Percentiles rank a stretch among this genome's conserved stretches.
Evolutionary conservation across 2,329 filamentous ascomycete species (phyloP).

Genomic region (Hymenotorrendiella dingleyae): DNA sequence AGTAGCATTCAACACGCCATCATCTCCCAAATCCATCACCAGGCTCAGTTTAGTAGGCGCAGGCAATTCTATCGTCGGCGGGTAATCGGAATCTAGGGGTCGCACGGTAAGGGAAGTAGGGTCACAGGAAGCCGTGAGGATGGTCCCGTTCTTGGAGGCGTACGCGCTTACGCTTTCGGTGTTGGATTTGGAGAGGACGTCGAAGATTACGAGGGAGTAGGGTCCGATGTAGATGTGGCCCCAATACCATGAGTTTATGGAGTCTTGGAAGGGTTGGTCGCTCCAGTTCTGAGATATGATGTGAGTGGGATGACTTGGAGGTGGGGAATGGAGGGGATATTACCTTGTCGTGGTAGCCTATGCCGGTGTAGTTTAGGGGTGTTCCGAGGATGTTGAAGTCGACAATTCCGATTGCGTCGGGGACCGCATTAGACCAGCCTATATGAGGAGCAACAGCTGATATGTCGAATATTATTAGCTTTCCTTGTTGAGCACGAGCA

Average conservation of each 20-base stretch:
- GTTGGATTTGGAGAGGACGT: constrained; percentile 26
- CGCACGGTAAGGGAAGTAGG: constrained; percentile 13
- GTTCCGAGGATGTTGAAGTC: constrained; percentile 24
- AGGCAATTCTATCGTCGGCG: not conserved
- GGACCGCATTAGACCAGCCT: constrained; percentile 35
- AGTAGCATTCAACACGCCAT: not conserved
- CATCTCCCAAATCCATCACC: constrained; percentile 5
- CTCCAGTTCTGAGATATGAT: constrained; percentile 36
- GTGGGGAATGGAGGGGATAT: not conserved
- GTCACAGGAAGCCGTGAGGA: constrained; percentile 27
- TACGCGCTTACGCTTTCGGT: constrained; percentile 27
- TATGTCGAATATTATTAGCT: too few relatives aligned
- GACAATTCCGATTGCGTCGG: constrained; percentile 31
- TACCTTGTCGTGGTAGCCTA: constrained; percentile 42
- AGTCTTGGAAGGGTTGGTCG: constrained; percentile 30
- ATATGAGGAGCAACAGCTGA: constrained; percentile 32
- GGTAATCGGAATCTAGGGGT: constrained; percentile 8
- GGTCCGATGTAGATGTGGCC: constrained; percentile 38
- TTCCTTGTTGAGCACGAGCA: too few relatives aligned
- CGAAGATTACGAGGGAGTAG: constrained; percentile 41
- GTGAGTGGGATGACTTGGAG: not conserved
- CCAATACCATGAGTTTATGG: constrained; percentile 37
- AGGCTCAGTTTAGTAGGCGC: not conserved
- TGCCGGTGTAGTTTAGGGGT: constrained; percentile 31
- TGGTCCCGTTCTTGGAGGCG: constrained; percentile 27